Evolutionary conservation across 441 rosid genomes (phyloP), one percentile per base, ranked within the genome.

Genomic region (Biscutella laevigata): DNA sequence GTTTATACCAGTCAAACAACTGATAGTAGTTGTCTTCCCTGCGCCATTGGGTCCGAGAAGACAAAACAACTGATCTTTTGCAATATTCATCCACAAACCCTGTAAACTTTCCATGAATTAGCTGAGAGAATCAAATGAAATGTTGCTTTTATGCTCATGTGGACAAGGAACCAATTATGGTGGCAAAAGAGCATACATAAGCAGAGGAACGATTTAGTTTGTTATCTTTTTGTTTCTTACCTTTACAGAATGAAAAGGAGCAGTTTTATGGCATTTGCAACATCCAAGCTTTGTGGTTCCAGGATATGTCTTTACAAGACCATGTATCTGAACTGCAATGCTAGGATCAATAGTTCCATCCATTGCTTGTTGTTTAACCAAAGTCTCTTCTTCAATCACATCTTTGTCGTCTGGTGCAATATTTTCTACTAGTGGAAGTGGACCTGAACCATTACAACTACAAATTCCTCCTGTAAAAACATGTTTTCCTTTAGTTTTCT

Each of bases 21-120:
- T 85, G 48, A 91, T 91, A 27, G 79, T 68, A 53, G 98, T 88
- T 36, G 98, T 91, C 70, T 91, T 91, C 64, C 98, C 98, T 15
- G 95, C 98, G 26, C 98, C 98, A 53, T 91, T 91, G 34, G 96
- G 96, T 51, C 98, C 98, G 41, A 91, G 96, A 57, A 91, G 89
- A 75, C 98, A 91, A 67, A 91, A 91, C 33, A 87, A 65, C 59
- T 91, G 95, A 71, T 91, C 86, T 70, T 83, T 78, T 7, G 82
- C 71, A 51, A 84, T 76, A 71, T 85, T 91, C 71, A 85, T 59
- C 91, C 95, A 91, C 57, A 91, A 61, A 9, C 84, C 96, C 98
- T 92, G 74, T 54, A 30, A 1, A 41, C 13, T 4, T 37, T 43
- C 13, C n/a, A n/a, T n/a, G n/a, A n/a, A n/a, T n/a, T n/a, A n/a